Evolutionary conservation across 148 eudicot species (phyloP).

Genomic region (Suaeda aralocaspica): DNA sequence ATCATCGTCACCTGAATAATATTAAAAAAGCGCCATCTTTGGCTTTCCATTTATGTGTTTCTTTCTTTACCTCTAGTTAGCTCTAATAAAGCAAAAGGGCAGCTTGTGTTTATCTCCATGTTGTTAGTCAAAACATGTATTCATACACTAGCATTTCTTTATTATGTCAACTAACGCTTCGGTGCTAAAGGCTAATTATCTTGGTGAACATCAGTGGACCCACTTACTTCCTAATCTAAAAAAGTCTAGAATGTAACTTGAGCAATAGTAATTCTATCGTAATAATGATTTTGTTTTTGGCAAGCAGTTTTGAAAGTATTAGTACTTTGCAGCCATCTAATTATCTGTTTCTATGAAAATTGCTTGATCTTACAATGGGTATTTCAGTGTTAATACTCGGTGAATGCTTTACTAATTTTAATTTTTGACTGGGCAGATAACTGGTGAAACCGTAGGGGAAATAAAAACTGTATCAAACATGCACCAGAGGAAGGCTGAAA

Average conservation of each 20-base stretch:
- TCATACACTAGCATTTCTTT: slow-evolving; percentile 16
- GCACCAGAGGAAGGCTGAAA: slow-evolving; percentile 97
- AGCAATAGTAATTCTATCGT: not conserved
- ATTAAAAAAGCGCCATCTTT: slow-evolving; percentile 13
- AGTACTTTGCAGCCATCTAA: too few species aligned
- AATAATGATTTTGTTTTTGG: not conserved
- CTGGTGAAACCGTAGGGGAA: slow-evolving; percentile 82
- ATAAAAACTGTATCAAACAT: slow-evolving; percentile 78
- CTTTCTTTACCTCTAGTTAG: slow-evolving; percentile 21
- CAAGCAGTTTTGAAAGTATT: too few species aligned
- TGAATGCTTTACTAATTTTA: slow-evolving; percentile 1
- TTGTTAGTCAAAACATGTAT: slow-evolving; percentile 32
- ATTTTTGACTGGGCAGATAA: slow-evolving; percentile 42
- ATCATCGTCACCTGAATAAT: slow-evolving; percentile 14
- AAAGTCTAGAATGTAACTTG: not conserved
- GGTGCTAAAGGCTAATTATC: slow-evolving; percentile 9
- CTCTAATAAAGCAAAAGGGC: slow-evolving; percentile 25
- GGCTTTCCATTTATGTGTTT: slow-evolving; percentile 17
- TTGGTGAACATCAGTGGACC: not conserved
- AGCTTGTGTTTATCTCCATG: slow-evolving; percentile 12
- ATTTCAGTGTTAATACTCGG: not conserved
- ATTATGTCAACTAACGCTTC: not conserved
- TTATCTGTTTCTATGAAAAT: not conserved
- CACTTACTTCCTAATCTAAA: not conserved
- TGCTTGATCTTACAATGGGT: not conserved